Percentiles rank a stretch among this genome's conserved stretches.
These are phyloP conservation scores for Pythium brachiatum DNA, from an alignment of 352 stramenopile genomes.

Conservation along the genomic window DNA sequence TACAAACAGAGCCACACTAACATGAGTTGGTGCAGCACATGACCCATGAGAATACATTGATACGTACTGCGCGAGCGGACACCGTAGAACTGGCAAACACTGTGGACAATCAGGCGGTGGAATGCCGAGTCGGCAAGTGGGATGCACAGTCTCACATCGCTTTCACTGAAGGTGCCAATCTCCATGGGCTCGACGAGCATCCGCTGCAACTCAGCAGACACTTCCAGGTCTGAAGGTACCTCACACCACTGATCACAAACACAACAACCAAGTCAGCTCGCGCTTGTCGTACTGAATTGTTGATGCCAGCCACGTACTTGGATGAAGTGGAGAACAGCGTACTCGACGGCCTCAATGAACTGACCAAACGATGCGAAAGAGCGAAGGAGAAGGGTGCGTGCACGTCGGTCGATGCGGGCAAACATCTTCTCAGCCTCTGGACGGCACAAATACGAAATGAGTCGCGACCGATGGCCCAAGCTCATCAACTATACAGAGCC, in stretches of 20 bases:
- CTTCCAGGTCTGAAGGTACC: slow-evolving; percentile 68
- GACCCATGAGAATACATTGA: background rate
- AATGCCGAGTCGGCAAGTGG: slow-evolving; percentile 82
- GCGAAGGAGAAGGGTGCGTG: slow-evolving; percentile 61
- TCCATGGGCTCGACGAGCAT: slow-evolving; percentile 69
- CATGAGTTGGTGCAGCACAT: background rate
- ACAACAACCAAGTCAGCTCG: background rate
- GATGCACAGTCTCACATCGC: slow-evolving; percentile 65
- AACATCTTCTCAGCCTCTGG: slow-evolving; percentile 82
- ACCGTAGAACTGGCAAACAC: slow-evolving; percentile 86
- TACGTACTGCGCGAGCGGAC: slow-evolving; percentile 78
- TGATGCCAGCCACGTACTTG: slow-evolving; percentile 36
- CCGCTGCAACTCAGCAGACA: slow-evolving; percentile 50
- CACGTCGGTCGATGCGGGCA: slow-evolving; percentile 62
- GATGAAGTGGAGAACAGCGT: slow-evolving; percentile 77
- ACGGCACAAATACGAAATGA: background rate
- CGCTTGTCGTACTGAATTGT: background rate
- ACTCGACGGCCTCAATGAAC: slow-evolving; percentile 80
- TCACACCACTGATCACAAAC: slow-evolving; percentile 58
- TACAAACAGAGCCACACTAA: slow-evolving; percentile 11
- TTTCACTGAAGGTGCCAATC: slow-evolving; percentile 51
- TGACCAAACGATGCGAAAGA: slow-evolving; percentile 64
- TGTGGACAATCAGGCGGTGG: slow-evolving; percentile 86
- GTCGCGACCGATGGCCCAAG: background rate
- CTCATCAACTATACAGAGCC: background rate